phyloP scores from a whole-genome alignment of 345 rosid species.

The Capsella bursapastoris region DNA sequence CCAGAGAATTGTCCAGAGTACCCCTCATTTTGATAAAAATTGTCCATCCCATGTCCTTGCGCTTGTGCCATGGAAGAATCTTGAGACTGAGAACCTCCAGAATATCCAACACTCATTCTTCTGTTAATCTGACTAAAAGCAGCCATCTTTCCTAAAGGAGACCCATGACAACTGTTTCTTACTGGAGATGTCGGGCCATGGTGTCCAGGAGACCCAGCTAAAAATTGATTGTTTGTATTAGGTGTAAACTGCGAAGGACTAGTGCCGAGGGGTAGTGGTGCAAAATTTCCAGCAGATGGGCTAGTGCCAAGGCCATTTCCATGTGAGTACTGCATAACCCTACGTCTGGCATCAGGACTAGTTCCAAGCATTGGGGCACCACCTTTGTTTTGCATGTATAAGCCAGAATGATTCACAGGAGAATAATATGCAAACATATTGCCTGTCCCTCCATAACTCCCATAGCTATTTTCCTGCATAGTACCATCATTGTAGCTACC shows the following conservation, averaged over 20 bases:
- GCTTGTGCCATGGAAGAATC: conserved; percentile 63
- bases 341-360: conserved; percentile 92
- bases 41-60: conserved; percentile 71
- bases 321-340: conserved; percentile 75
- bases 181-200: conserved; percentile 97
- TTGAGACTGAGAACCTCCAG: conserved; percentile 76
- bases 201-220: conserved; percentile 88
- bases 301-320: conserved; percentile 88
- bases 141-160: conserved; percentile 89
- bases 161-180: conserved; percentile 87
- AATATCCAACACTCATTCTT: conserved; percentile 77
- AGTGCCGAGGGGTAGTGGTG: conserved; percentile 89
- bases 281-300: conserved; percentile 92
- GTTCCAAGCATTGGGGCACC: conserved; percentile 79
- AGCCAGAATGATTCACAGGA: conserved; percentile 85
- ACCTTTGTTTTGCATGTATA: conserved; percentile 74
- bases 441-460: conserved; percentile 84
- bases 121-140: conserved; percentile 79
- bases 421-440: conserved; percentile 88
- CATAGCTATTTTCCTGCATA: conserved; percentile 84
- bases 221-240: conserved; percentile 63
- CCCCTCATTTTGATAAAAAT: conserved; percentile 61
- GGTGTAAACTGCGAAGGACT: conserved; percentile 99
- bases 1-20: conserved; percentile 56
- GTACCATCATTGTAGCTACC: conserved; percentile 89